Conservation (phyloP, 495 filamentous ascomycete species). For the Trichoderma reesei region DNA sequence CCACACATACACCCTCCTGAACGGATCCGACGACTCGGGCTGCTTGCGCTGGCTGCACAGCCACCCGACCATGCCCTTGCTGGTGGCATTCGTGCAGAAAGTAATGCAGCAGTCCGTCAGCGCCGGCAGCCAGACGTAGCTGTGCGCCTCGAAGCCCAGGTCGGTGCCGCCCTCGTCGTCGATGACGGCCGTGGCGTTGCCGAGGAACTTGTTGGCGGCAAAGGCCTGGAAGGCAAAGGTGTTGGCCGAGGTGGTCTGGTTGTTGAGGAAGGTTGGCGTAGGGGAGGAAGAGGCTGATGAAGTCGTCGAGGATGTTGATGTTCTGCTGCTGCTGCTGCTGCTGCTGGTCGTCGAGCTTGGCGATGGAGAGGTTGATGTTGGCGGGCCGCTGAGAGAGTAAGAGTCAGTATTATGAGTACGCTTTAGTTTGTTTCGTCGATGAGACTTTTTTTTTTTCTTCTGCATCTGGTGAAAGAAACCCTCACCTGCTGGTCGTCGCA, state of each 20-base stretch:
- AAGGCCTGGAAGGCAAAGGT: neutral
- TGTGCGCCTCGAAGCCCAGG: neutral
- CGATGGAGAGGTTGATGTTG: too few species aligned
- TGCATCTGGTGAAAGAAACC: too few species aligned
- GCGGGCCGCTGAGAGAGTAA: too few species aligned
- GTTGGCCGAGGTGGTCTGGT: neutral
- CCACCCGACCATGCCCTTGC: neutral
- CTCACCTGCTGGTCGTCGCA: too few species aligned
- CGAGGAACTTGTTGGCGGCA: neutral
- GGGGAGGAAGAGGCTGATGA: too few species aligned
- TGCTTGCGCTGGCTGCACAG: neutral
- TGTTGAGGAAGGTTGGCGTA: neutral
- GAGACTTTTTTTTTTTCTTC: too few species aligned
- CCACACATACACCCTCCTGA: neutral
- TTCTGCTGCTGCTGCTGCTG: too few species aligned
- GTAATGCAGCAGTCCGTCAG: neutral
- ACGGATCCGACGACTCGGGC: neutral
- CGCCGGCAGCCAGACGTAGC: neutral
- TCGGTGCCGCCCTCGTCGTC: neutral
- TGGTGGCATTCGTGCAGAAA: slow-evolving; percentile 1
- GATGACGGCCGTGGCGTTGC: neutral
- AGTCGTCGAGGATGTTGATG: too few species aligned
- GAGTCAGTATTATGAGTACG: too few species aligned
- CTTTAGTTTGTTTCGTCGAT: too few species aligned
- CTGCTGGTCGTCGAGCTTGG: too few species aligned